Evolutionary conservation across 108 stramenopile species (phyloP).

Genomic region (Stephanodiscus minutulus): DNA sequence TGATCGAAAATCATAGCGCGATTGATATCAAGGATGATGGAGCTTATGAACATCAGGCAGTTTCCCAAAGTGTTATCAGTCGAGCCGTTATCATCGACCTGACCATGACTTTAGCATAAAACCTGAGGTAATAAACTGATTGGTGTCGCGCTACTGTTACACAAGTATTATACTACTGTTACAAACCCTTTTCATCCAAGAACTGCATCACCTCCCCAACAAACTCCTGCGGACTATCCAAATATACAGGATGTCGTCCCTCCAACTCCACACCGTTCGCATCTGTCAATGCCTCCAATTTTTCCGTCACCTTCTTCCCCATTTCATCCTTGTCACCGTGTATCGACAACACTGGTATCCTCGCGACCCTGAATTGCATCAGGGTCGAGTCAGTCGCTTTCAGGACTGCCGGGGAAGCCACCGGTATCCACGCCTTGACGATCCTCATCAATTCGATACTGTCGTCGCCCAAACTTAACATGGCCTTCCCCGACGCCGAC

Average conservation of each 20-base stretch:
- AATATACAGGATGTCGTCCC: conserved; percentile 75
- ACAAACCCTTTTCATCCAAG: conserved; percentile 45
- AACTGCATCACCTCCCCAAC: conserved; percentile 49
- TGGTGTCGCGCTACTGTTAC: not conserved
- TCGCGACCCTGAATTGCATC: not conserved
- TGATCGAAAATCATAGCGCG: no score
- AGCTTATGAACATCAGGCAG: no score
- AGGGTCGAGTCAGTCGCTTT: conserved; percentile 24
- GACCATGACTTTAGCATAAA: no score
- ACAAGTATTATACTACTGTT: not conserved
- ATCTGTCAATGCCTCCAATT: conserved; percentile 36
- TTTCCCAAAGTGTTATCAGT: no score
- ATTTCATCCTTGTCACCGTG: conserved; percentile 62
- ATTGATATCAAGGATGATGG: no score
- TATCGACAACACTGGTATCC: conserved; percentile 59
- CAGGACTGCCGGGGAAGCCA: conserved; percentile 57
- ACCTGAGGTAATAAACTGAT: no score
- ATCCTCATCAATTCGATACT: conserved; percentile 15
- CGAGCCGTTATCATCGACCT: no score
- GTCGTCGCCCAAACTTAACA: conserved; percentile 46
- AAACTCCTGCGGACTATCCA: conserved; percentile 75
- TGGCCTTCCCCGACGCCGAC: conserved; percentile 73
- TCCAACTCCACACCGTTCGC: conserved; percentile 62
- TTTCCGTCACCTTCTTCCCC: conserved; percentile 53
- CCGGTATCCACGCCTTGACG: conserved; percentile 71